Conservation (phyloP, 495 filamentous ascomycete species). For the Penicillium egyptiacum region DNA sequence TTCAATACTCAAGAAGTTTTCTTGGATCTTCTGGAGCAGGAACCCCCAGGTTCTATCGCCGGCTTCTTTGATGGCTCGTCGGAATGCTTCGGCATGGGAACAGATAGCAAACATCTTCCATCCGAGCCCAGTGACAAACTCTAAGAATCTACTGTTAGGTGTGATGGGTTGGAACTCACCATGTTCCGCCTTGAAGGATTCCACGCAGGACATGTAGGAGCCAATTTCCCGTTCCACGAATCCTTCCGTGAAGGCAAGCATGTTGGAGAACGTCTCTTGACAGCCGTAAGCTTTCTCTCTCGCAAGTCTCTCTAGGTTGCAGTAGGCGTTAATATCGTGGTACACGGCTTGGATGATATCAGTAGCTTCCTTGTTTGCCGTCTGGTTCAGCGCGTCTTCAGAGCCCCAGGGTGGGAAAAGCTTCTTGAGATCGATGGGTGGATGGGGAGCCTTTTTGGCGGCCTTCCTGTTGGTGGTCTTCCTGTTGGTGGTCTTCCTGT, state of each 20-base stretch:
- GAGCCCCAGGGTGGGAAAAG: neutral
- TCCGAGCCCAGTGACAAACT: slow-evolving; percentile 14
- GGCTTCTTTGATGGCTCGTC: slow-evolving; percentile 12
- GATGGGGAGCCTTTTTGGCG: neutral
- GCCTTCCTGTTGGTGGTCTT: neutral
- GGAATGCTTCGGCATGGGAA: slow-evolving; percentile 34
- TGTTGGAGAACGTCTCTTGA: neutral
- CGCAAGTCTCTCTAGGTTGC: slow-evolving; percentile 5
- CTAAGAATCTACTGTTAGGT: neutral
- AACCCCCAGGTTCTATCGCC: slow-evolving; percentile 19
- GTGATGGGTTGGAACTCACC: slow-evolving; percentile 1
- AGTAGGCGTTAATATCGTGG: slow-evolving; percentile 20
- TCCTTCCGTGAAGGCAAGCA: neutral
- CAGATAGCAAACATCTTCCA: slow-evolving; percentile 42
- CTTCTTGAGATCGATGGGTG: neutral
- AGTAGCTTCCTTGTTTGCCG: neutral
- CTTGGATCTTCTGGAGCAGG: slow-evolving; percentile 18
- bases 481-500: neutral
- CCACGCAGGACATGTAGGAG: neutral
- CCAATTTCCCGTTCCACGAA: slow-evolving; percentile 1
- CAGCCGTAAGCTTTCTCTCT: too few species aligned
- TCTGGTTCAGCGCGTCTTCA: neutral
- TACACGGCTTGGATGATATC: slow-evolving; percentile 23
- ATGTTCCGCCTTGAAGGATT: neutral
- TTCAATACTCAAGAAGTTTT: slow-evolving; percentile 31